Base-by-base conservation (phyloP, 1,284 basidiomycete genomes). In the Meira nashicola region DNA sequence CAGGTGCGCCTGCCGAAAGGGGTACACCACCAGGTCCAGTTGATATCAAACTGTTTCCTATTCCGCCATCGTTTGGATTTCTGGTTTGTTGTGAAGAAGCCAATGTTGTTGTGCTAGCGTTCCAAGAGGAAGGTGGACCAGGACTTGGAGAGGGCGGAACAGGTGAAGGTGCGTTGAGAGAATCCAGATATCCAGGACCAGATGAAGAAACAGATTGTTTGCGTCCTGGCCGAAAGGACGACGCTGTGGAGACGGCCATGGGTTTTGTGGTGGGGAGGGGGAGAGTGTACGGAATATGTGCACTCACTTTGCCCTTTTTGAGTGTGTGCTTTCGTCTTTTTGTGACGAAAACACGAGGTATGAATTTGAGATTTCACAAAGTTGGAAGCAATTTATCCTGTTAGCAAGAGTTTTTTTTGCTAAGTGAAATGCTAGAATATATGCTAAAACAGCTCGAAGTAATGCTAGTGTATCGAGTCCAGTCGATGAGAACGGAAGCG, bases 1-100 rank as follows among this genome's bases (percentile, higher is more conserved):
- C 48, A n/a, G 72, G 72, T 6, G 70, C 72, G 41, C 70, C 70
- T 6, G 64, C 60, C 64, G 65, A 67, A 40, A 69, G 57, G 1
- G 58, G 40, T 14, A 67, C 68, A 28, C 68, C 70, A 1, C 68
- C 70, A 11, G 70, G 70, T 0, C 69, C 69, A 48, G n/a, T 23
- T 40, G 57, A 37, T 10, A 70, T 63, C 21, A 68, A 49, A 52
- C 66, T 63, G 17, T 64, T 46, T 38, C 67, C 71, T 25, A 70
- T 68, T 52, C 71, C 69, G 39, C 71, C 71, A 55, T 73, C 70
- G 4, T 66, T 39, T 19, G 55, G 10, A 40, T 40, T 55, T 49
- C n/a, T 40, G 2, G 41, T 28, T 33, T 33, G 28, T 33, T 33
- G 28, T 33, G 28, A 33, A 33, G 28, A 33, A 33, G 28, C 28